These are phyloP conservation scores for Phytophthora syringae DNA, from an alignment of 352 stramenopile species.

Conservation along the genomic window DNA sequence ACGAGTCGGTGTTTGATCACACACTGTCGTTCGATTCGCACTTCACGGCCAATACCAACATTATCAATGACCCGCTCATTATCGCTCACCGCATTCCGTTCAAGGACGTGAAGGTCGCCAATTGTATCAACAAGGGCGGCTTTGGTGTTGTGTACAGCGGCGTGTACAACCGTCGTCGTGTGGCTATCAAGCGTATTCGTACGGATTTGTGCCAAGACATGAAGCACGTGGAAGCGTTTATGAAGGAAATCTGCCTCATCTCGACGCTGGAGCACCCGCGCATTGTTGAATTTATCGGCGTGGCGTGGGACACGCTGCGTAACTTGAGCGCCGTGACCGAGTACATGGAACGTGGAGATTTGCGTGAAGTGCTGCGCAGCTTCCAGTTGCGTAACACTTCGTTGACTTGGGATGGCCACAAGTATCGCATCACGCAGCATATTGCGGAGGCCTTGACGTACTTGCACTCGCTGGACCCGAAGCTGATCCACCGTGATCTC, in stretches of 20 bases:
- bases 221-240: slow-evolving; percentile 64
- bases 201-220: slow-evolving; percentile 55
- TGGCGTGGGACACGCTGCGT: slow-evolving; percentile 65
- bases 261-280: slow-evolving; percentile 61
- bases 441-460: slow-evolving; percentile 70
- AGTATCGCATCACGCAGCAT: slow-evolving; percentile 58
- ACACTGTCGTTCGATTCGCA: slow-evolving; percentile 68
- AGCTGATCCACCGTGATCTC: slow-evolving; percentile 77
- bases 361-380: slow-evolving; percentile 62
- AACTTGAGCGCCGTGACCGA: slow-evolving; percentile 70
- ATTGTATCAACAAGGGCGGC: slow-evolving; percentile 68
- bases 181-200: slow-evolving; percentile 74
- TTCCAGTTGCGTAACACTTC: slow-evolving; percentile 52
- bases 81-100: slow-evolving; percentile 66
- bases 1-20: slow-evolving; percentile 56
- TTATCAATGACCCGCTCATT: slow-evolving; percentile 72
- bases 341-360: slow-evolving; percentile 76
- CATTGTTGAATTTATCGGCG: slow-evolving; percentile 74
- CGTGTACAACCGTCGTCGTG: slow-evolving; percentile 60
- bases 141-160: slow-evolving; percentile 72
- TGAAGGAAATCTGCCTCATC: slow-evolving; percentile 76
- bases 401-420: slow-evolving; percentile 59
- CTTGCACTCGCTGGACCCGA: slow-evolving; percentile 69
- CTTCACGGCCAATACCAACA: slow-evolving; percentile 54
- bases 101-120: slow-evolving; percentile 63